phyloP scores from a whole-genome alignment of 2,329 filamentous ascomycete species.

The Pestalotiopsis sp. region DNA sequence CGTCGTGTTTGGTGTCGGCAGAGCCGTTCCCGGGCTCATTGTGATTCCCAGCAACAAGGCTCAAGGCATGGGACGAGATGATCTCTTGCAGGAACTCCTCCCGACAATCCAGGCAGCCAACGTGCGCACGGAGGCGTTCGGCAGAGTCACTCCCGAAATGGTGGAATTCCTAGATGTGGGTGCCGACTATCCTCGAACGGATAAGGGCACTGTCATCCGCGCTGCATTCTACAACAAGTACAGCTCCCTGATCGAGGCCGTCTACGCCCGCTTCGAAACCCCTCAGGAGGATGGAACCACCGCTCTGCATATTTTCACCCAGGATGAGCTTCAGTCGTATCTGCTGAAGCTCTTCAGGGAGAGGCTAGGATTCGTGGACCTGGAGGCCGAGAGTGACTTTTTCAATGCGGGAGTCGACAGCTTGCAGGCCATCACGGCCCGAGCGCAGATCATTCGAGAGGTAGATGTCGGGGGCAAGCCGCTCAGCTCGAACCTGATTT shows the following conservation, averaged over 20 bases:
- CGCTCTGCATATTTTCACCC: conserved; percentile 12
- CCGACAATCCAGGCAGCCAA: conserved; percentile 1
- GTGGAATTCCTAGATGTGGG: conserved; percentile 49
- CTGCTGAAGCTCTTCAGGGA: conserved; percentile 32
- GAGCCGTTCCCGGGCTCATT: conserved; percentile 33
- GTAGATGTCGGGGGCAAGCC: conserved; percentile 36
- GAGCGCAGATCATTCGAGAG: conserved; percentile 41
- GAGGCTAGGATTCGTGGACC: conserved; percentile 35
- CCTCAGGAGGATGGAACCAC: neutral
- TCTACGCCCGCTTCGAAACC: conserved; percentile 32
- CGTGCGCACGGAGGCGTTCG: conserved; percentile 26
- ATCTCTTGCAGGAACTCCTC: conserved; percentile 37
- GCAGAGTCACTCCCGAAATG: conserved; percentile 1
- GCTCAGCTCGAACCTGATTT: neutral
- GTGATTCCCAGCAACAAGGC: conserved; percentile 32
- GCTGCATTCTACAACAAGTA: conserved; percentile 25
- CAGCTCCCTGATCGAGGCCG: conserved; percentile 21
- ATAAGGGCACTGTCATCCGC: conserved; percentile 60
- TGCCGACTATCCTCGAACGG: conserved; percentile 51
- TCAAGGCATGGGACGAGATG: conserved; percentile 28
- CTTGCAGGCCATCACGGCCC: conserved; percentile 47
- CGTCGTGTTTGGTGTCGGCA: conserved; percentile 36
- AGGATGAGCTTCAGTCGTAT: conserved; percentile 32
- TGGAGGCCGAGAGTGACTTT: conserved; percentile 39
- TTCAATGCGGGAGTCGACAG: conserved; percentile 49